These are phyloP conservation scores for Akebia trifoliata DNA, from an alignment of 164 flowering plant species.

Conservation along the genomic window DNA sequence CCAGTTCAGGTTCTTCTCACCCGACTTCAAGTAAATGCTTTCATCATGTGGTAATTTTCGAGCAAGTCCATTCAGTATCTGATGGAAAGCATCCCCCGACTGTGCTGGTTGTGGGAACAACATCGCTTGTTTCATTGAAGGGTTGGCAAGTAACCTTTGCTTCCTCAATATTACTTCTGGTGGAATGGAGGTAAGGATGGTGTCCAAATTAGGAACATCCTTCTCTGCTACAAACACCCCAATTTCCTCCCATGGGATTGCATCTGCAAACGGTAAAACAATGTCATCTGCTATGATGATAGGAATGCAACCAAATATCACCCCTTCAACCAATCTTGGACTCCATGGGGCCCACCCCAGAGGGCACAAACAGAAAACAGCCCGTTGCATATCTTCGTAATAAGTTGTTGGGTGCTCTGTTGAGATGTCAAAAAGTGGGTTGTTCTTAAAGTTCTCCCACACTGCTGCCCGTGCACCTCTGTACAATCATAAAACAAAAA, in stretches of 20 bases:
- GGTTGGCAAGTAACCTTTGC: constrained; percentile 84
- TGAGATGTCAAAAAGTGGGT: constrained; percentile 90
- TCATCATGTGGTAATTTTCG: constrained; percentile 75
- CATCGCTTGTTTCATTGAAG: constrained; percentile 91
- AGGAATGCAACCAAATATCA: constrained; percentile 93
- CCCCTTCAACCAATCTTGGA: constrained; percentile 93
- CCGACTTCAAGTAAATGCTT: constrained; percentile 45
- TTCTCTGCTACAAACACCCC: constrained; percentile 84
- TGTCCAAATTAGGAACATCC: constrained; percentile 83
- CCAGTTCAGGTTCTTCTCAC: constrained; percentile 70
- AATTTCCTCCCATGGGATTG: constrained; percentile 96
- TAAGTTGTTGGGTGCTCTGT: constrained; percentile 95
- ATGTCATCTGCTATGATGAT: constrained; percentile 96
- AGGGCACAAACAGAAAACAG: constrained; percentile 90
- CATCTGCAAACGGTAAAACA: constrained; percentile 92
- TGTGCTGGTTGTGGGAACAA: constrained; percentile 86
- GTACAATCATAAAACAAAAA: constrained; percentile 15
- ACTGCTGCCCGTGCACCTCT: constrained; percentile 99
- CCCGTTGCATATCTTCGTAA: constrained; percentile 97
- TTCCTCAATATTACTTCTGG: constrained; percentile 73
- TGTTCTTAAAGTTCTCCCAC: constrained; percentile 98
- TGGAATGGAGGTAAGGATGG: constrained; percentile 82
- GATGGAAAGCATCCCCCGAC: constrained; percentile 90
- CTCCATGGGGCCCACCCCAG: constrained; percentile 99
- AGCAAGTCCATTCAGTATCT: constrained; percentile 81